Percentiles rank a stretch among this genome's conserved stretches.
Evolutionary conservation across 805 yeast species (phyloP).

Genomic region (Schwanniomyces yamadae): DNA sequence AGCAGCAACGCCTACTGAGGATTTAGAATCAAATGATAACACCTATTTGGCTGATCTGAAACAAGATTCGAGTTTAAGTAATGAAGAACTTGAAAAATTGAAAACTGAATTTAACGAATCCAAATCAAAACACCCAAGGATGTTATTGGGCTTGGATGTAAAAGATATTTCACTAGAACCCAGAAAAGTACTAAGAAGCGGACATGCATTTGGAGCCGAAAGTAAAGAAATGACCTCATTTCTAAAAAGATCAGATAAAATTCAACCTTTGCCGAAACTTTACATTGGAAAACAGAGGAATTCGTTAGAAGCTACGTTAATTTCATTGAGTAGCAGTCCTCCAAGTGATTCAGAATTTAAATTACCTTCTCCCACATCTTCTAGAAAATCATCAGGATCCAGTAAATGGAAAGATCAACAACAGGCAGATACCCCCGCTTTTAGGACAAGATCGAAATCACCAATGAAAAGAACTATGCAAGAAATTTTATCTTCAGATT

Average conservation of each 20-base stretch:
- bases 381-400: slow-evolving; percentile 4
- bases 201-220: slow-evolving; percentile 17
- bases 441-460: slow-evolving; percentile 34
- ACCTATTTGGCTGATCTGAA: no score
- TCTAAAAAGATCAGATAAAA: neutral
- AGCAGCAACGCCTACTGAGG: no score
- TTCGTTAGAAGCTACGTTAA: neutral
- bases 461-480: slow-evolving; percentile 28
- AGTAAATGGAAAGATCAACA: neutral
- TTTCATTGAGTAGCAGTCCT: neutral
- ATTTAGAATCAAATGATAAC: no score
- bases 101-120: slow-evolving; percentile 2
- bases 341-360: slow-evolving; percentile 3
- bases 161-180: slow-evolving; percentile 20
- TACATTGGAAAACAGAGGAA: slow-evolving; percentile 5
- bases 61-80: no score
- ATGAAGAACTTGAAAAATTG: neutral
- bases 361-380: slow-evolving; percentile 1
- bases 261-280: neutral
- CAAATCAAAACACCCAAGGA: slow-evolving; percentile 7
- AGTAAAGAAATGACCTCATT: slow-evolving; percentile 1
- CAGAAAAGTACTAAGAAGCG: slow-evolving; percentile 23
- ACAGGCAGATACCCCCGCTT: slow-evolving; percentile 24
- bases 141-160: slow-evolving; percentile 24
- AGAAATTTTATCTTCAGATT: slow-evolving; percentile 15